These are phyloP conservation scores for Trametes cinnabarina DNA, from an alignment of 768 basidiomycete species.

Conservation along the genomic window DNA sequence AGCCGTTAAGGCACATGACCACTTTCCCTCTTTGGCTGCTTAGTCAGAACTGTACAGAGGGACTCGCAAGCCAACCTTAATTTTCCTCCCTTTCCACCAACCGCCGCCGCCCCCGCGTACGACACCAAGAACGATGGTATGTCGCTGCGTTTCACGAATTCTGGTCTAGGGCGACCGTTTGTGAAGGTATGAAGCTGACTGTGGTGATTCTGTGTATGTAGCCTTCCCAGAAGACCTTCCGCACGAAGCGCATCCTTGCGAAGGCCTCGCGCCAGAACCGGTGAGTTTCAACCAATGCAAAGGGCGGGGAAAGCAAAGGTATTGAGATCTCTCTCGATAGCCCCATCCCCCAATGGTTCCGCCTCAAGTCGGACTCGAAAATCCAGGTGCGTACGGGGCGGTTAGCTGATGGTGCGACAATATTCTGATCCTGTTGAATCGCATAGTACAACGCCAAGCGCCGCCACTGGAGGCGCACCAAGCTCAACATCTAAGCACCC, in stretches of 20 bases:
- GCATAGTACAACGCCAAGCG: constrained; percentile 89
- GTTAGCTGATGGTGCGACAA: neutral
- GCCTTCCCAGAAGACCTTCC: constrained; percentile 99
- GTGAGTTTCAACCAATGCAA: constrained; percentile 36
- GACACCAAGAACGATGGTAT: constrained; percentile 32
- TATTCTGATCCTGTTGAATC: neutral
- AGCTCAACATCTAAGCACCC: constrained; percentile 83
- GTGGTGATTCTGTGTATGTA: constrained; percentile 45
- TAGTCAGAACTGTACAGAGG: constrained; percentile 36
- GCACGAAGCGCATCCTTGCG: constrained; percentile 95
- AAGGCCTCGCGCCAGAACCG: constrained; percentile 96
- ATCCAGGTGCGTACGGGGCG: constrained; percentile 59
- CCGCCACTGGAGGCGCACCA: constrained; percentile 99
- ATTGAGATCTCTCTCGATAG: constrained; percentile 36
- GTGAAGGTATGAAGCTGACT: constrained; percentile 36
- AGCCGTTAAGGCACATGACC: constrained; percentile 13
- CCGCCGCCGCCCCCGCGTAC: constrained; percentile 26
- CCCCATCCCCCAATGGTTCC: constrained; percentile 99
- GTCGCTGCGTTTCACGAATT: constrained; percentile 8
- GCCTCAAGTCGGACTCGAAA: constrained; percentile 93
- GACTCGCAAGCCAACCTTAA: constrained; percentile 27
- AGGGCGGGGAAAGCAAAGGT: neutral
- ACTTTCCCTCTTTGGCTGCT: constrained; percentile 17
- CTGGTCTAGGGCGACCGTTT: neutral
- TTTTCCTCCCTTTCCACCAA: constrained; percentile 27